phyloP scores from a whole-genome alignment of 345 rosid genomes.

The Alliaria petiolata region DNA sequence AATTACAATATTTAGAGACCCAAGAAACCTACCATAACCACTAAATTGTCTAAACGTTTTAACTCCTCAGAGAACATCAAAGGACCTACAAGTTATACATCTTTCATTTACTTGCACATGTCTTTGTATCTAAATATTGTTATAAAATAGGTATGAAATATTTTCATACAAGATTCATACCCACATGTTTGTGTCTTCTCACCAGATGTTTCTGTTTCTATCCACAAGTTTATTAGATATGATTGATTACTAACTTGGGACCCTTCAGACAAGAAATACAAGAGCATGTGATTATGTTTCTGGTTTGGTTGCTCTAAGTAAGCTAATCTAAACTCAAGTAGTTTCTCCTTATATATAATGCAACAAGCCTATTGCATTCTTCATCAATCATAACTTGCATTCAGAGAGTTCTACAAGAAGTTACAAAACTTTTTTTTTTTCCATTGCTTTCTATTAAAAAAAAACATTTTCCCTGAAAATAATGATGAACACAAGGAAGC shows the following conservation, averaged over 20 bases:
- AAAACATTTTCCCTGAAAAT: background rate
- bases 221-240: background rate
- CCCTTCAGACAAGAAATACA: background rate
- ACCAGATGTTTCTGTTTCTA: background rate
- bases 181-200: background rate
- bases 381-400: background rate
- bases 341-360: background rate
- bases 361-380: background rate
- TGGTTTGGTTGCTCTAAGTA: background rate
- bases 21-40: background rate
- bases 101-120: background rate
- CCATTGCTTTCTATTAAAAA: too few species aligned
- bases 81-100: constrained; percentile 1
- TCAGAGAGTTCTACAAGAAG: background rate
- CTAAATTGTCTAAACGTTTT: background rate
- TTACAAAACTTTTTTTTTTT: background rate
- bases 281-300: background rate
- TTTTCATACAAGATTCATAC: background rate
- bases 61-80: background rate
- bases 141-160: too few species aligned
- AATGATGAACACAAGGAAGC: constrained; percentile 9
- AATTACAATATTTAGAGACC: background rate
- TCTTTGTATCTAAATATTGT: background rate
- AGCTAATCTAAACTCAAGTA: background rate
- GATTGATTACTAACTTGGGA: background rate